Percentiles rank a stretch among this genome's conserved stretches.
Evolutionary conservation across 352 stramenopile species (phyloP).

Genomic region (Pythium rhizo-oryzae): DNA sequence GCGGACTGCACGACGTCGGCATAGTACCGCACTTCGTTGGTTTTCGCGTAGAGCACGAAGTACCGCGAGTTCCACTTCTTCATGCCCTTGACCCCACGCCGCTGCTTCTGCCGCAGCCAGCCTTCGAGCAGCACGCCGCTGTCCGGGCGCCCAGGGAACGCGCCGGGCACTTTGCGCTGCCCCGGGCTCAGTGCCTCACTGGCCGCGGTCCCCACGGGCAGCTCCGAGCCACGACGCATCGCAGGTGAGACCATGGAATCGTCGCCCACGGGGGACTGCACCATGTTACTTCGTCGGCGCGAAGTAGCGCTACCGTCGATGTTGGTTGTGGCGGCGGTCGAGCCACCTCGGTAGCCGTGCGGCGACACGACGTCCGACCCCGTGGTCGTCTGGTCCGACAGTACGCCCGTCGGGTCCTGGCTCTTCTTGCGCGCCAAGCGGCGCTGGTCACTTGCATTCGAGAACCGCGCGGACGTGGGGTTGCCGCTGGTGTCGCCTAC

Average conservation of each 20-base stretch:
- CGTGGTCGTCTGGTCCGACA: slow-evolving; percentile 16
- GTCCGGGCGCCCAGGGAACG: slow-evolving; percentile 49
- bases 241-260: not conserved
- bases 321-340: not conserved
- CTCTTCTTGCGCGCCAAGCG: slow-evolving; percentile 14
- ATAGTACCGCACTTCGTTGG: slow-evolving; percentile 82
- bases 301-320: not conserved
- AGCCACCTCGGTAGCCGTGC: slow-evolving; percentile 6
- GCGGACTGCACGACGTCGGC: slow-evolving; percentile 76
- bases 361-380: slow-evolving; percentile 22
- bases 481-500: not conserved
- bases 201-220: slow-evolving; percentile 10
- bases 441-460: slow-evolving; percentile 9
- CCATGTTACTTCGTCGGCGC: slow-evolving; percentile 20
- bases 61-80: slow-evolving; percentile 88
- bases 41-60: slow-evolving; percentile 77
- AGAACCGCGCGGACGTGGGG: not conserved
- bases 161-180: slow-evolving; percentile 54
- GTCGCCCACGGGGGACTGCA: slow-evolving; percentile 19
- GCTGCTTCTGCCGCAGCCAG: slow-evolving; percentile 83
- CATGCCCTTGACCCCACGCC: slow-evolving; percentile 73
- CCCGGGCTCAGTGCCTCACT: slow-evolving; percentile 42
- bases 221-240: slow-evolving; percentile 29
- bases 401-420: slow-evolving; percentile 16
- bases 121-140: slow-evolving; percentile 79